Conservation (phyloP, 2,329 filamentous ascomycete species). For the Pseudovirgaria hyperparasitica region DNA sequence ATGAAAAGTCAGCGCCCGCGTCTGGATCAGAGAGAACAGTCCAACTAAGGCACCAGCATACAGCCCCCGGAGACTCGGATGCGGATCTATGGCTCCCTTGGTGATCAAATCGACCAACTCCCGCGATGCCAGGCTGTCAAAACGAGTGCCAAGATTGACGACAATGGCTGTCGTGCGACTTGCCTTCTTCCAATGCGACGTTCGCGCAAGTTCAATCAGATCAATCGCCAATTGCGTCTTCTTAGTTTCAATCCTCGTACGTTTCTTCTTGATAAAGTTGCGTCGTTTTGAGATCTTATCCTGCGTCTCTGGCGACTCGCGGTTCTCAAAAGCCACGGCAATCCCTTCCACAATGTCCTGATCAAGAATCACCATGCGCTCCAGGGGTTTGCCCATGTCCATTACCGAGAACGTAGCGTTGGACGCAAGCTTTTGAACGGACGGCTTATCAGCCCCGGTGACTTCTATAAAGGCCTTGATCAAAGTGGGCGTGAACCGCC, state of each 20-base stretch:
- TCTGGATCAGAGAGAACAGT: conserved; percentile 71
- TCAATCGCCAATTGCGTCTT: conserved; percentile 73
- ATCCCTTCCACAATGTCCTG: conserved; percentile 58
- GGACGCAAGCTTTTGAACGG: conserved; percentile 78
- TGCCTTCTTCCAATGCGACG: conserved; percentile 93
- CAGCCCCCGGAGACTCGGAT: conserved; percentile 70
- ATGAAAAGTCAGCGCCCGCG: conserved; percentile 74
- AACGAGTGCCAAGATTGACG: conserved; percentile 80
- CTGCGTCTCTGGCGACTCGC: conserved; percentile 44
- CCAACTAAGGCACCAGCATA: conserved; percentile 71
- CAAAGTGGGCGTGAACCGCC: conserved; percentile 85
- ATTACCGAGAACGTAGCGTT: conserved; percentile 75
- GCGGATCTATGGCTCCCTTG: conserved; percentile 73
- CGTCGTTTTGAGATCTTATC: conserved; percentile 52
- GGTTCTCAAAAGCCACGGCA: conserved; percentile 17
- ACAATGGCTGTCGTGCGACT: conserved; percentile 82
- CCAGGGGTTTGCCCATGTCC: conserved; percentile 81
- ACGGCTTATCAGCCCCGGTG: conserved; percentile 81
- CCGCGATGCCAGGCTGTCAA: conserved; percentile 71
- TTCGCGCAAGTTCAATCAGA: conserved; percentile 61
- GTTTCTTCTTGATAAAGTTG: conserved; percentile 60
- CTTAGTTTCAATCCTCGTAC: conserved; percentile 66
- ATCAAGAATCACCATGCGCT: conserved; percentile 75
- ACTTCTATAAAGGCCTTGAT: conserved; percentile 85
- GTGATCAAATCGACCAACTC: conserved; percentile 75